Percentiles rank a stretch among this genome's conserved stretches.
These are phyloP conservation scores for Trichoderma endophyticum DNA, from an alignment of 2,329 filamentous ascomycete genomes.

Conservation along the genomic window DNA sequence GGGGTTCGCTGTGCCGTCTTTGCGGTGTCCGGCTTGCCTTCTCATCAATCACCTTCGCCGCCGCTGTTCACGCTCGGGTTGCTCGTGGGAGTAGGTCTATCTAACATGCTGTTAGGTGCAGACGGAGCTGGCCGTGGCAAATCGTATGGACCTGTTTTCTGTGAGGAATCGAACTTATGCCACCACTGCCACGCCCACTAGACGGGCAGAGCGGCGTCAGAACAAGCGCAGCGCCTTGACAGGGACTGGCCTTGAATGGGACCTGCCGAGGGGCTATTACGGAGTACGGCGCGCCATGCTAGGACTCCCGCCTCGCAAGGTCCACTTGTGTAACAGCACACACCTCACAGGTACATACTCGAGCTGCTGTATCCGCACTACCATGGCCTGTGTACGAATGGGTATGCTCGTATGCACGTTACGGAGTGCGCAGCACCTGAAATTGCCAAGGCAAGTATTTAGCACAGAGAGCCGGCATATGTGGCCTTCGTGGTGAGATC, in stretches of 20 bases:
- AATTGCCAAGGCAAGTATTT: background rate
- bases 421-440: background rate
- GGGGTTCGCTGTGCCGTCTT: conserved; percentile 6
- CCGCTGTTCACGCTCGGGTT: background rate
- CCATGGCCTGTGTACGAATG: background rate
- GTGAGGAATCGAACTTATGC: background rate
- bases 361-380: background rate
- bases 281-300: conserved; percentile 21
- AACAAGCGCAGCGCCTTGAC: conserved; percentile 13
- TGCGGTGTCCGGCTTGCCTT: background rate
- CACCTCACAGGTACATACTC: background rate
- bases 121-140: conserved; percentile 3
- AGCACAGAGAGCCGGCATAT: background rate
- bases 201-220: conserved; percentile 8
- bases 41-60: background rate
- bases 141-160: background rate
- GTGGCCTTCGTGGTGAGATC: conserved; percentile 17
- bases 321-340: conserved; percentile 20
- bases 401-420: background rate
- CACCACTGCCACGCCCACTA: background rate
- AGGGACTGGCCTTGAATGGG: conserved; percentile 13
- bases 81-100: background rate
- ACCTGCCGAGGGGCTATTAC: conserved; percentile 24
- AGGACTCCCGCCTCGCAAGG: conserved; percentile 23
- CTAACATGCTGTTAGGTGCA: background rate